These are phyloP conservation scores for Litsea cubeba DNA, from an alignment of 164 flowering plant genomes.

Conservation along the genomic window DNA sequence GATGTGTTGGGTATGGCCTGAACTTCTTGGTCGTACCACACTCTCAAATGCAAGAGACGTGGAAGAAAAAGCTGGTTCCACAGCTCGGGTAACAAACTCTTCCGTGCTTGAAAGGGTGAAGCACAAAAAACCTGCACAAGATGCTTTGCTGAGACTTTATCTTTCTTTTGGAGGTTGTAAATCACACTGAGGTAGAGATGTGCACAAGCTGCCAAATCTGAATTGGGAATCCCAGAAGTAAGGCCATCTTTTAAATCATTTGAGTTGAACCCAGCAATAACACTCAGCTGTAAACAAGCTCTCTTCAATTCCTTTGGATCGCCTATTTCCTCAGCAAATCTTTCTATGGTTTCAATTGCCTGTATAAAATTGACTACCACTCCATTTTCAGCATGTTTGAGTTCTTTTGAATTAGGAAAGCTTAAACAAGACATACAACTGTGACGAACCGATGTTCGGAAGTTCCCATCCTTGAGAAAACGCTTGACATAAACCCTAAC, in stretches of 20 bases:
- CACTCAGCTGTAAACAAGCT: constrained; percentile 55
- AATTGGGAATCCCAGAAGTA: constrained; percentile 57
- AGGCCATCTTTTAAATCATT: constrained; percentile 48
- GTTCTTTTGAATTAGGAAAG: constrained; percentile 28
- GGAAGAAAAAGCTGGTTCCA: constrained; percentile 65
- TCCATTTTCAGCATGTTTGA: constrained; percentile 26
- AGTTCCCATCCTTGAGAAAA: constrained; percentile 44
- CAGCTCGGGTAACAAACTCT: constrained; percentile 45
- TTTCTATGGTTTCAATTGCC: constrained; percentile 54
- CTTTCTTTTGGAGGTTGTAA: constrained; percentile 62
- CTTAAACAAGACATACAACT: constrained; percentile 44
- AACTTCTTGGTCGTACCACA: constrained; percentile 63
- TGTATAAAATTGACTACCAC: constrained; percentile 47
- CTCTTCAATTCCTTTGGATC: constrained; percentile 46
- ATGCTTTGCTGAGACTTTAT: constrained; percentile 55
- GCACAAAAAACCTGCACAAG: constrained; percentile 67
- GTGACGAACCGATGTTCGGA: constrained; percentile 32
- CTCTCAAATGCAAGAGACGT: constrained; percentile 54
- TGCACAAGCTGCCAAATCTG: constrained; percentile 65
- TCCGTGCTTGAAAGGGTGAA: constrained; percentile 62
- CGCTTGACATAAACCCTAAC: constrained; percentile 38
- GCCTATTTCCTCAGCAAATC: constrained; percentile 34
- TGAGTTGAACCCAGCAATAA: constrained; percentile 55
- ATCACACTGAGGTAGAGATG: constrained; percentile 70
- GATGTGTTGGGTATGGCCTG: constrained; percentile 35